Conservation (phyloP, 192 early-diverging fungal species). For the Kappamyces sp. region DNA sequence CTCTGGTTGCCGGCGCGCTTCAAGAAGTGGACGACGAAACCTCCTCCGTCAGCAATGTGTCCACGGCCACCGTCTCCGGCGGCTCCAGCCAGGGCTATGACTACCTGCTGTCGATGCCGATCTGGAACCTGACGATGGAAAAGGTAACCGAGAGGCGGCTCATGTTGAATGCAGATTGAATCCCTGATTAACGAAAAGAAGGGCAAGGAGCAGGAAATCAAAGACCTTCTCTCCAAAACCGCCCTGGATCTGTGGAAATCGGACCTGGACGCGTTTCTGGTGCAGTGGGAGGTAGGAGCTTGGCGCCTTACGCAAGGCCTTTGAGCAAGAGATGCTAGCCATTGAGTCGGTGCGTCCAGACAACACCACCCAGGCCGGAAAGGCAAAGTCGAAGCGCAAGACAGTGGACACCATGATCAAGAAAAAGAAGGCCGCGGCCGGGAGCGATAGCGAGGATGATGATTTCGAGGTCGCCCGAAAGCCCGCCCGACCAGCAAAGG, state of each 20-base stretch:
- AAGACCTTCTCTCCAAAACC: conserved; percentile 52
- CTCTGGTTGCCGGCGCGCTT: conserved; percentile 27
- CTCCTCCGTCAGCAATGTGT: neutral
- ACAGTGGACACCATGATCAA: conserved; percentile 9
- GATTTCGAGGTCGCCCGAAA: conserved; percentile 11
- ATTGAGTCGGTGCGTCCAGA: conserved; percentile 15
- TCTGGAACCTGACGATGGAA: conserved; percentile 85
- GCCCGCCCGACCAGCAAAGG: neutral
- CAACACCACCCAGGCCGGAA: conserved; percentile 16
- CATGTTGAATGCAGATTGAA: conserved; percentile 49
- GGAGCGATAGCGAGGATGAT: conserved; percentile 6
- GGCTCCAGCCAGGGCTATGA: conserved; percentile 55
- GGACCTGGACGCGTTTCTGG: conserved; percentile 80
- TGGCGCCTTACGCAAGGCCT: conserved; percentile 15
- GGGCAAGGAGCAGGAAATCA: conserved; percentile 63
- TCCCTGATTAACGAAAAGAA: conserved; percentile 65
- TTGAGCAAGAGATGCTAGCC: conserved; percentile 19
- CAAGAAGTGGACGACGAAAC: conserved; percentile 33
- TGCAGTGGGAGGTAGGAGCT: conserved; percentile 64
- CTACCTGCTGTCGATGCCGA: conserved; percentile 84
- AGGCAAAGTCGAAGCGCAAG: conserved; percentile 3
- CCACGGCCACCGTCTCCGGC: conserved; percentile 6
- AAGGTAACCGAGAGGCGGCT: conserved; percentile 36
- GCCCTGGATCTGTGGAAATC: conserved; percentile 74
- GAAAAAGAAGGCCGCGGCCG: conserved; percentile 5